A percentile compares a stretch with the other conserved stretches of the same genome.
These are phyloP conservation scores for Amanita thiersii DNA, from an alignment of 768 basidiomycete genomes.

Conservation along the genomic window DNA sequence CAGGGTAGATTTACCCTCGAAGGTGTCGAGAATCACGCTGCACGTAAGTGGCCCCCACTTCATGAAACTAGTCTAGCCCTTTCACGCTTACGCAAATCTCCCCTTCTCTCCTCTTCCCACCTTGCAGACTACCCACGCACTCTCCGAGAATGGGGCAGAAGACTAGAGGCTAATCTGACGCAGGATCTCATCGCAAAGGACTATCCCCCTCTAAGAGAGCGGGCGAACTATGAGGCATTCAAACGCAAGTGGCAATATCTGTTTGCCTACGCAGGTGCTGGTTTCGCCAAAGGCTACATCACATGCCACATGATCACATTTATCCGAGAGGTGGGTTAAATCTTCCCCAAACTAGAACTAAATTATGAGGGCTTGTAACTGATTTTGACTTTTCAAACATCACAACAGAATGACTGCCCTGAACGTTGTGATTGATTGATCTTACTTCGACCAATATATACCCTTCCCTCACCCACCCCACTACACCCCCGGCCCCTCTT, in stretches of 20 bases:
- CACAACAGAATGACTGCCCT: slow-evolving; percentile 40
- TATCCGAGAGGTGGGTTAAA: slow-evolving; percentile 45
- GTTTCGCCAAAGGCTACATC: slow-evolving; percentile 74
- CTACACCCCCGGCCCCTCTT: slow-evolving; percentile 2
- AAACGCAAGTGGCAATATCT: slow-evolving; percentile 80
- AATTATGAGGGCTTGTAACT: too few species aligned
- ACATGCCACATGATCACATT: slow-evolving; percentile 80
- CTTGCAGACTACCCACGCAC: slow-evolving; percentile 76
- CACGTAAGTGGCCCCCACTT: slow-evolving; percentile 39
- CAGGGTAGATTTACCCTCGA: slow-evolving; percentile 77
- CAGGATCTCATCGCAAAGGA: slow-evolving; percentile 50
- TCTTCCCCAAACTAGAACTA: too few species aligned
- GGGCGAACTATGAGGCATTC: slow-evolving; percentile 56
- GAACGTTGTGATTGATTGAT: slow-evolving; percentile 35
- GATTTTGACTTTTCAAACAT: slow-evolving; percentile 10
- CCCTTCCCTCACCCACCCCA: neutral
- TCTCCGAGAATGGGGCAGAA: slow-evolving; percentile 83
- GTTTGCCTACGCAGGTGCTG: slow-evolving; percentile 75
- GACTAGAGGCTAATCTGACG: slow-evolving; percentile 58
- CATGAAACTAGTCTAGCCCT: neutral
- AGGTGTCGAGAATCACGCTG: slow-evolving; percentile 76
- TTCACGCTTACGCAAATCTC: slow-evolving; percentile 1
- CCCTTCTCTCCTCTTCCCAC: neutral
- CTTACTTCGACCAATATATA: neutral
- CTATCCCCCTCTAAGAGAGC: slow-evolving; percentile 52